Conservation (phyloP, 805 yeast genomes). For the Teunomyces pallodes region DNA sequence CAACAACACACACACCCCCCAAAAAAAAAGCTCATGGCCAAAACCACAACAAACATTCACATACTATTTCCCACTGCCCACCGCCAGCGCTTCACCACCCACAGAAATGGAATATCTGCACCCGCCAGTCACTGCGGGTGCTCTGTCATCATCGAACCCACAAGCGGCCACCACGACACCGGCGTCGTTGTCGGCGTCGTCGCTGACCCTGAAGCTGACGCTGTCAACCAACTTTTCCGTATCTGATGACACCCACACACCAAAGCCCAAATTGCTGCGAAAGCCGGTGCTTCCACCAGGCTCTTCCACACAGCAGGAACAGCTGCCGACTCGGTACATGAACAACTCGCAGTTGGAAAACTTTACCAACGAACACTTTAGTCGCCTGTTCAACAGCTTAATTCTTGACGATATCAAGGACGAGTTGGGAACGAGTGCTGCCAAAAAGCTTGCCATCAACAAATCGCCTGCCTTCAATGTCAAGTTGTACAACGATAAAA, state of each 20-base stretch:
- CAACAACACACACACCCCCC: neutral
- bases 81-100: neutral
- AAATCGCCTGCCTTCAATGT: conserved; percentile 44
- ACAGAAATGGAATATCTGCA: conserved; percentile 17
- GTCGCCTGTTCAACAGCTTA: conserved; percentile 42
- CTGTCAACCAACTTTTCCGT: neutral
- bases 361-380: conserved; percentile 39
- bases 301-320: neutral
- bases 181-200: neutral
- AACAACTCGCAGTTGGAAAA: conserved; percentile 21
- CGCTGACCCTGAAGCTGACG: neutral
- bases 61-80: neutral
- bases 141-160: conserved; percentile 11
- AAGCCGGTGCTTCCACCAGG: neutral
- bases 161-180: neutral
- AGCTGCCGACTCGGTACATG: conserved; percentile 6
- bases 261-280: neutral
- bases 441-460: conserved; percentile 24
- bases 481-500: conserved; percentile 26
- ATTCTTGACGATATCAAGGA: conserved; percentile 36
- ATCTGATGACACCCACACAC: neutral
- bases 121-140: conserved; percentile 25
- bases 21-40: neutral
- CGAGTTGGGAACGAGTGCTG: conserved; percentile 8
- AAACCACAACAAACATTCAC: conserved; percentile 4